Base-by-base conservation (phyloP, 148 eudicot genomes). In the Euryodendron excelsum region DNA sequence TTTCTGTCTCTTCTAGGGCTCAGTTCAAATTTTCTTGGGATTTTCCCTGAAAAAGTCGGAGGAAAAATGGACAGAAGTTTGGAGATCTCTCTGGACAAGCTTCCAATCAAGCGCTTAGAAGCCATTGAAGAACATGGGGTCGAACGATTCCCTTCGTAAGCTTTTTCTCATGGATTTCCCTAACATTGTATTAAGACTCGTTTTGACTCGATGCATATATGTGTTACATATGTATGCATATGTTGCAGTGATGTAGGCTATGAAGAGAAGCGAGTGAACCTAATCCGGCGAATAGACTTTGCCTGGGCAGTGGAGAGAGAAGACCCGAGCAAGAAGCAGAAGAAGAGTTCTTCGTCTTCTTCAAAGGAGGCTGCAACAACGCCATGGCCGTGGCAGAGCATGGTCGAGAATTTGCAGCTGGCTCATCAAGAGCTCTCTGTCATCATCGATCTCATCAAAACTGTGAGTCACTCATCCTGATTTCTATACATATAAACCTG, bases 361-460 rank as follows among this genome's bases (percentile, higher is more conserved):
- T 79, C 86, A 3, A 88, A 86, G 74, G 94, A 92, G 78, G 85
- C 83, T 25, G 39, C 90, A n/a, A 48, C 86, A 15, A 70, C 86
- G 55, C 87, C 90, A 36, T 90, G 91, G 83, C 92, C 90, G 17
- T 93, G 96, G 99, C 94, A 91, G 84, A 90, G 89, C 74, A 75
- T 96, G 82, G 81, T 89, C 21, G 98, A 96, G 86, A 93, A 96
- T 72, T 75, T 96, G 80, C 91, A 88, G 76, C 78, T 84, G 77
- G 99, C 97, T 86, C 99, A 89, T 85, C 97, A 93, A 50, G 99
- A 96, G 85, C 93, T 96, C 47, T 87, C 92, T 50, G 98, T 96
- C 76, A 90, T 96, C 74, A 85, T 96, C 53, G 99, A 96, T 81
- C 97, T 96, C 74, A 96, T 96, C 72, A 81, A 90, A 83, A 93